phyloP scores from a whole-genome alignment of 1,139 yeast genomes.

The Yamadazyma atlantica region DNA sequence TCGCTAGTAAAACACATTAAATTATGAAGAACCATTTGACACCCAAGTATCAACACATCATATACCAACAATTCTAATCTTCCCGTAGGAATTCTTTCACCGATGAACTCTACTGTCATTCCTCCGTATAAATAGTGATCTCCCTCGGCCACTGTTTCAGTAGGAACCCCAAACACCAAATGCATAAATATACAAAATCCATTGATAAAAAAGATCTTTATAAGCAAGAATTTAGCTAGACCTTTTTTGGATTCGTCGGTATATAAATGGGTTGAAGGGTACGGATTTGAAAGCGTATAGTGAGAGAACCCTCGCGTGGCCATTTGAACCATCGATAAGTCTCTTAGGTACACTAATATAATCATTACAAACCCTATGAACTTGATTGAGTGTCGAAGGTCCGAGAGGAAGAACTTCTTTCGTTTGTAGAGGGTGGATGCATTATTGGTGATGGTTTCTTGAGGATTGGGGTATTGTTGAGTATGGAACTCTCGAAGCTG shows the following conservation, averaged over 20 bases:
- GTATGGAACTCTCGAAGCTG: constrained; percentile 29
- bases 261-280: constrained; percentile 14
- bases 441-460: constrained; percentile 38
- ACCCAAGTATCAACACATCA: constrained; percentile 26
- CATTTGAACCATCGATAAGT: constrained; percentile 31
- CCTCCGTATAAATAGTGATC: constrained; percentile 32
- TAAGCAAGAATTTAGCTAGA: constrained; percentile 27
- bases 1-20: constrained; percentile 35
- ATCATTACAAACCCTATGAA: constrained; percentile 31
- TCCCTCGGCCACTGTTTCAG: constrained; percentile 9
- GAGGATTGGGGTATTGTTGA: constrained; percentile 36
- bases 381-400: constrained; percentile 30
- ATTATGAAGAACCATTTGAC: constrained; percentile 33
- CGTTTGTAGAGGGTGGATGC: constrained; percentile 37
- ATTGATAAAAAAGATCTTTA: constrained; percentile 26
- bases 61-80: constrained; percentile 25
- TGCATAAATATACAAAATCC: constrained; percentile 27
- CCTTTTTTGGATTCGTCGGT: constrained; percentile 30
- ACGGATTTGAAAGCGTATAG: constrained; percentile 30
- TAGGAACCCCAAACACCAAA: constrained; percentile 28
- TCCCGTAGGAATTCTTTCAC: constrained; percentile 34
- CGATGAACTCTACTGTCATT: constrained; percentile 40
- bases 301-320: constrained; percentile 28
- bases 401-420: constrained; percentile 37
- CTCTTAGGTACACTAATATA: constrained; percentile 35